Evolutionary conservation across 345 rosid genomes (phyloP).

Genomic region (Geranium rotundifolium): DNA sequence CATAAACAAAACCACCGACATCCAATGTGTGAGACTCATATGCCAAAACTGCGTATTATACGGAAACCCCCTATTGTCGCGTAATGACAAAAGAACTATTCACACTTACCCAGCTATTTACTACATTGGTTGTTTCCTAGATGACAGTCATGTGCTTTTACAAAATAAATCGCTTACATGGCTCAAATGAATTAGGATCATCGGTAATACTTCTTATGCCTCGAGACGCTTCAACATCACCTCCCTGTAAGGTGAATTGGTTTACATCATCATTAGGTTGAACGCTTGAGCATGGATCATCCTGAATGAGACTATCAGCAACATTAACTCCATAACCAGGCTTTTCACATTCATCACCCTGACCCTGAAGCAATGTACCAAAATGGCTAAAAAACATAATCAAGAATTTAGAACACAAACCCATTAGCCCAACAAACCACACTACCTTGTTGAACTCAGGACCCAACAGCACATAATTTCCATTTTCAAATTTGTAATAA

Average conservation of each 20-base stretch:
- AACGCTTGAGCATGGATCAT: slow-evolving; percentile 13
- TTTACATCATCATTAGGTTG: slow-evolving; percentile 8
- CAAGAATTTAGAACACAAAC: neutral
- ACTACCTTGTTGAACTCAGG: slow-evolving; percentile 26
- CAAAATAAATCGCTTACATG: neutral
- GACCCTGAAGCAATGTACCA: neutral
- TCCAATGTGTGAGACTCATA: neutral
- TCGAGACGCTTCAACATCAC: slow-evolving; percentile 17
- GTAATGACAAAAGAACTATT: neutral
- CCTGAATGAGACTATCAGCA: slow-evolving; percentile 17
- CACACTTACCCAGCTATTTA: neutral
- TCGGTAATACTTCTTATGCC: slow-evolving; percentile 4
- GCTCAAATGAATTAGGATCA: slow-evolving; percentile 23
- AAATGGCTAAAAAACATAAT: neutral
- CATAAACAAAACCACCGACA: no score
- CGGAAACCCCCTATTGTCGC: no score
- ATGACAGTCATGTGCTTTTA: neutral
- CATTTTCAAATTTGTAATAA: slow-evolving; percentile 74
- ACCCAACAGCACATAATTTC: slow-evolving; percentile 47
- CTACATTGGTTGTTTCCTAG: no score
- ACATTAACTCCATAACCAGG: slow-evolving; percentile 10
- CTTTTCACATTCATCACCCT: slow-evolving; percentile 20
- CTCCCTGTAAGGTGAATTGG: slow-evolving; percentile 2
- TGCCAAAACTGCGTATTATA: neutral
- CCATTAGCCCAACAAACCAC: neutral